These are phyloP conservation scores for Dothistroma pini DNA, from an alignment of 2,329 filamentous ascomycete species.

Conservation along the genomic window DNA sequence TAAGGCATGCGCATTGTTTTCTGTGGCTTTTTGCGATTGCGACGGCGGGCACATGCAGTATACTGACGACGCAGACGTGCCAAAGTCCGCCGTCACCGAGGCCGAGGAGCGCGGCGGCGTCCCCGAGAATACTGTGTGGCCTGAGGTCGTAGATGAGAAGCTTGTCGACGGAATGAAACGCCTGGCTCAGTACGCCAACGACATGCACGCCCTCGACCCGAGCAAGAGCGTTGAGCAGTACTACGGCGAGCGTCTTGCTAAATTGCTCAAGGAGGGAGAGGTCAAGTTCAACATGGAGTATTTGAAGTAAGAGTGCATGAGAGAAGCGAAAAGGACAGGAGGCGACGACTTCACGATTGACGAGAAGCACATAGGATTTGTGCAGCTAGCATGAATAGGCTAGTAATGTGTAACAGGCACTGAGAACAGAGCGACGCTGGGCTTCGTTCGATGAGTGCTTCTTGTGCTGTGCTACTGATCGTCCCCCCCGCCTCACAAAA, in stretches of 20 bases:
- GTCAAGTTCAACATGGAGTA: constrained; percentile 25
- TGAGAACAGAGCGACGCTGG: background rate
- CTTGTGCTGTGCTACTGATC: background rate
- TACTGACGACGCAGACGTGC: constrained; percentile 8
- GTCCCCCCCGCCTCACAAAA: background rate
- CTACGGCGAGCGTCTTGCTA: constrained; percentile 30
- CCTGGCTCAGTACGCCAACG: constrained; percentile 32
- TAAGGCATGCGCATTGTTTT: background rate
- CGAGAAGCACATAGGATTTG: background rate
- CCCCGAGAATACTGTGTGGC: constrained; percentile 33
- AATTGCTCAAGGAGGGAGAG: constrained; percentile 25
- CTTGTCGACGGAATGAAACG: constrained; percentile 29
- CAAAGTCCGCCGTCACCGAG: background rate
- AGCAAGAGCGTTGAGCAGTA: constrained; percentile 27
- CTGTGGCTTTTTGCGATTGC: background rate
- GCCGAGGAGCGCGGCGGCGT: constrained; percentile 2
- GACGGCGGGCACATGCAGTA: background rate
- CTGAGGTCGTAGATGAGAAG: constrained; percentile 31
- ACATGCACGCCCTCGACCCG: constrained; percentile 30
- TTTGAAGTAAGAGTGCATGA: constrained; percentile 13
- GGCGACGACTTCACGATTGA: background rate
- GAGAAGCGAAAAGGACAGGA: background rate
- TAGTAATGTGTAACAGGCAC: background rate
- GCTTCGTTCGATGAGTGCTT: background rate
- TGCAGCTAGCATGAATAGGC: background rate